A percentile compares a stretch with the other conserved stretches of the same genome.
phyloP scores from a whole-genome alignment of 2,329 filamentous ascomycete species.

The Passalora sequoiae region DNA sequence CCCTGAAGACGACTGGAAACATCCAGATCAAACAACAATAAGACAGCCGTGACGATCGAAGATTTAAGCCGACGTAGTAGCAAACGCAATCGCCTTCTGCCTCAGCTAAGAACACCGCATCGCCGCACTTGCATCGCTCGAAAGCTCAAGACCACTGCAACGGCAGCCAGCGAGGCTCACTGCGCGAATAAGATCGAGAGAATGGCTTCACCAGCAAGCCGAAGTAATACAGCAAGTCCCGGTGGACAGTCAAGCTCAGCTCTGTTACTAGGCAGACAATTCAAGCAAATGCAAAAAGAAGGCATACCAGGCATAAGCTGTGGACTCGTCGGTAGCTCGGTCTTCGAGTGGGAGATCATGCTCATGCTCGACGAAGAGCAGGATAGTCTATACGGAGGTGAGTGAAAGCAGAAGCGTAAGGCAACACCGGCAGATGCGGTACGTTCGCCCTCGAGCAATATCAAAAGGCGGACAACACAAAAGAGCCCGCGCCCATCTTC shows the following conservation, averaged over 20 bases:
- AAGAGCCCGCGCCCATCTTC: not conserved
- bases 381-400: conserved; percentile 80
- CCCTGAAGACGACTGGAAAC: not conserved
- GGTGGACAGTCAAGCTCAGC: conserved; percentile 51
- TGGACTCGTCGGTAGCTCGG: conserved; percentile 76
- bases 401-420: conserved; percentile 27
- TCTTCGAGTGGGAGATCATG: conserved; percentile 99
- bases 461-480: not conserved
- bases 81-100: too few relatives aligned
- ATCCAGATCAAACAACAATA: not conserved
- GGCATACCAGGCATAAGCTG: conserved; percentile 93
- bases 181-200: conserved; percentile 1
- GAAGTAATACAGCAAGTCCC: conserved; percentile 20
- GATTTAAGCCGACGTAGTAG: too few relatives aligned
- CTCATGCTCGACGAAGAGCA: conserved; percentile 88
- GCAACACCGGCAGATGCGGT: not conserved
- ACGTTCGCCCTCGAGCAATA: conserved; percentile 5
- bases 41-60: too few relatives aligned
- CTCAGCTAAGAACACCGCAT: too few relatives aligned
- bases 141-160: not conserved
- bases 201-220: conserved; percentile 16
- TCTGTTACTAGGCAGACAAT: conserved; percentile 72
- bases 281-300: conserved; percentile 89
- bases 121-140: too few relatives aligned
- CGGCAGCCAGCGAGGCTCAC: too few relatives aligned